These are phyloP conservation scores for Plasmodium adleri DNA, from an alignment of 169 alveolate genomes.

Conservation along the genomic window DNA sequence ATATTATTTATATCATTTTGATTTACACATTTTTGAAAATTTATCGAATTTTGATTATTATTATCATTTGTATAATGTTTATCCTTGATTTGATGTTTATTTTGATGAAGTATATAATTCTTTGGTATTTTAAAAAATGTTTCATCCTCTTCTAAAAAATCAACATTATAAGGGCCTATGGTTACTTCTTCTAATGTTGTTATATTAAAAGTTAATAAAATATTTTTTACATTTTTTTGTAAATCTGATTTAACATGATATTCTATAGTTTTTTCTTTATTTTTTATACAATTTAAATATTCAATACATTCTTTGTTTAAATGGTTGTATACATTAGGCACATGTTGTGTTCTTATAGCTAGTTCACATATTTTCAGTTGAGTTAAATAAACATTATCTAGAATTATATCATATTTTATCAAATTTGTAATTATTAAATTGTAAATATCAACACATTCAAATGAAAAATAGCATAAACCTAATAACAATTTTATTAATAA, in stretches of 20 bases:
- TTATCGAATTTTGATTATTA: not conserved
- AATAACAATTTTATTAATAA: slow-evolving; percentile 35
- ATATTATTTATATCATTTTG: not conserved
- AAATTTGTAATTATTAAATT: slow-evolving; percentile 52
- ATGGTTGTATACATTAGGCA: slow-evolving; percentile 51
- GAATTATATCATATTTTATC: slow-evolving; percentile 54
- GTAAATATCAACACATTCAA: slow-evolving; percentile 27
- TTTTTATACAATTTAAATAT: slow-evolving; percentile 36
- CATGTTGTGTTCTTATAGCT: slow-evolving; percentile 57
- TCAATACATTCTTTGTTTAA: slow-evolving; percentile 41
- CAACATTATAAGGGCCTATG: slow-evolving; percentile 57
- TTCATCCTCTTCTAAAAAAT: slow-evolving; percentile 50
- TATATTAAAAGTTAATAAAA: slow-evolving; percentile 41
- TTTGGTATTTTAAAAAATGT: not conserved
- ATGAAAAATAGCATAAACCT: slow-evolving; percentile 47
- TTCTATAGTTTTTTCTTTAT: slow-evolving; percentile 24
- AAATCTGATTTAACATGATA: slow-evolving; percentile 60
- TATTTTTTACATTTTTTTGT: slow-evolving; percentile 33
- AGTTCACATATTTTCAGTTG: slow-evolving; percentile 68
- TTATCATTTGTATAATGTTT: not conserved
- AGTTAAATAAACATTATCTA: slow-evolving; percentile 55
- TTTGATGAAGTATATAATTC: slow-evolving; percentile 5
- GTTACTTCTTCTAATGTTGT: slow-evolving; percentile 37
- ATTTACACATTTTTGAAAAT: not conserved
- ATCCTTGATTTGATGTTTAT: not conserved